Base-by-base conservation (phyloP, 177 flowering plant genomes). In the Vitis hybrid region DNA sequence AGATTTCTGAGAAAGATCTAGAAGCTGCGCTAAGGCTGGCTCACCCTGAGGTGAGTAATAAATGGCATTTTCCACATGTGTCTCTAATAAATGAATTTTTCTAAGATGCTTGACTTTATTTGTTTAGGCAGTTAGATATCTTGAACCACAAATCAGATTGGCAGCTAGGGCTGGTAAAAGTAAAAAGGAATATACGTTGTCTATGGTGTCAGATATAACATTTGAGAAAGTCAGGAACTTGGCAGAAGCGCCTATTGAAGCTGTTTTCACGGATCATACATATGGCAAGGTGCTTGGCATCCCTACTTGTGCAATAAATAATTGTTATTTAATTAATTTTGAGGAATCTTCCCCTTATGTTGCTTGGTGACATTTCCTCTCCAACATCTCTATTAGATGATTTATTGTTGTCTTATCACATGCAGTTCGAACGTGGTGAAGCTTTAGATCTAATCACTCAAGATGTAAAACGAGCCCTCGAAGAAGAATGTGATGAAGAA, bases 351-450 rank as follows among this genome's bases (percentile, higher is more conserved):
- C 45, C 45, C 45, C 45, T 33, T 33, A 33, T 33, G 45, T 0
- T 33, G 45, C 45, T 33, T 45, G 48, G 15, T 63, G 50, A 56
- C 56, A 8, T 29, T 39, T 18, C 45, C 18, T 21, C 5, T 58
- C 55, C 10, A 51, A 9, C 14, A 53, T 56, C 33, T 49, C n/a
- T 15, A 50, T 12, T 11, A n/a, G 13, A 62, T 15, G 12, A 59
- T 4, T 48, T 61, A 45, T 16, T 55, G 8, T 61, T 31, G 22
- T 39, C 5, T 2, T 26, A 4, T 51, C 60, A 2, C 49, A 56
- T 61, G 18, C 88, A 96, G 99, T 96, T 96, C 84, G 97, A 93
- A 78, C 96, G 99, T 48, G 99, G 99, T 65, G 93, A 90, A 78
- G 99, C 98, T 59, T 80, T 93, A 70, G 98, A 92, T 21, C 89